Conservation (phyloP, 805 yeast genomes). For the Nakazawaea populi region DNA sequence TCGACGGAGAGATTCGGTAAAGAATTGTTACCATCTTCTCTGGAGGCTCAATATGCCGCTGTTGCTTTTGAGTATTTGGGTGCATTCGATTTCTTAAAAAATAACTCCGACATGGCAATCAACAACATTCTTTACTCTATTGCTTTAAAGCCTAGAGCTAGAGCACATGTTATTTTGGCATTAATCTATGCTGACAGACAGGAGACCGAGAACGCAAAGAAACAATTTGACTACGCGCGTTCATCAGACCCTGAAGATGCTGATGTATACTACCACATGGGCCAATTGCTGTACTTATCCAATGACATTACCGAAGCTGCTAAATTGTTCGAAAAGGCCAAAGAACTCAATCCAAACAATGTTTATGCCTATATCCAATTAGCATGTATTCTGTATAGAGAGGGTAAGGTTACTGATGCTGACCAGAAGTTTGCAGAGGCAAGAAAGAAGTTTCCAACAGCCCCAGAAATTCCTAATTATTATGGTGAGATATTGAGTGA, state of each 20-base stretch:
- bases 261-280: constrained; percentile 89
- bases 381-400: constrained; percentile 87
- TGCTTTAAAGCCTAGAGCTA: constrained; percentile 65
- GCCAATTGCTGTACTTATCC: constrained; percentile 82
- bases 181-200: constrained; percentile 78
- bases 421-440: constrained; percentile 65
- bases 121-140: constrained; percentile 61
- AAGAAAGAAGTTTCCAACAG: constrained; percentile 69
- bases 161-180: constrained; percentile 78
- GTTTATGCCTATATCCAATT: constrained; percentile 85
- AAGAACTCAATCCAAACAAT: constrained; percentile 66
- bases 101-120: constrained; percentile 61
- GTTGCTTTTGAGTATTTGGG: constrained; percentile 82
- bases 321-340: constrained; percentile 68
- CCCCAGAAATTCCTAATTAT: constrained; percentile 91
- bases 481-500: constrained; percentile 92
- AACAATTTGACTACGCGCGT: constrained; percentile 68
- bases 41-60: constrained; percentile 44
- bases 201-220: constrained; percentile 50
- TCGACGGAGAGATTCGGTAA: constrained; percentile 41
- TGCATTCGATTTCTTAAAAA: constrained; percentile 77
- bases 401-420: constrained; percentile 54
- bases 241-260: constrained; percentile 63
- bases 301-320: constrained; percentile 71
- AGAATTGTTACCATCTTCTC: constrained; percentile 26